Evolutionary conservation across 345 rosid species (phyloP), one percentile per base, ranked within the genome.

Genomic region (Citrus medica): DNA sequence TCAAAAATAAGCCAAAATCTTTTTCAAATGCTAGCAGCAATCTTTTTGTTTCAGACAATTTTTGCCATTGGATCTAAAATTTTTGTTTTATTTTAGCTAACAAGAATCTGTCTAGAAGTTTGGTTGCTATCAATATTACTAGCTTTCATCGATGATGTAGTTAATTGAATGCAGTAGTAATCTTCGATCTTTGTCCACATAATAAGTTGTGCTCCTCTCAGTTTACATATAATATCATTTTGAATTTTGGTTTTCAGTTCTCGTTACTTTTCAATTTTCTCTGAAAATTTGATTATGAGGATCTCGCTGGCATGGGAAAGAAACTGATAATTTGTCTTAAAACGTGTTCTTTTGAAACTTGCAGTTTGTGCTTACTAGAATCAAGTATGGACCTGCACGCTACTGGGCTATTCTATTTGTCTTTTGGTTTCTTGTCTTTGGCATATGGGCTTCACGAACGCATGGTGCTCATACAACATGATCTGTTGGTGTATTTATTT

Each of bases 401-500:
- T 93, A 93, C 86, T 95, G 98, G 99, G 98, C 99, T 6, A 91
- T 93, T 84, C 86, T 95, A 74, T 93, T 95, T 77, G 93, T 93
- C 82, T 92, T 95, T 89, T 95, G 99, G 98, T 95, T 95, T 91
- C 96, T 95, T 58, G 97, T 95, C 75, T 93, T 93, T 80, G 98
- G 97, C 40, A 93, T 95, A 70, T 95, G 98, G 99, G 98, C 97
- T 16, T 93, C 98, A 21, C 86, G 96, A 82, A 88, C 91, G 0
- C 95, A 87, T 4, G 85, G 85, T 24, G 75, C 92, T 70, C 95
- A 90, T 74, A 64, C 86, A 16, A 79, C 91, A n/a, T 88, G 86
- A 86, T 75, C 28, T 27, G 7, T 56, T 64, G 58, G 12, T 65
- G 71, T 56, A 80, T 67, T 48, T 28, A 80, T 67, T 48, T 28